These are phyloP conservation scores for Magnolia sinica DNA, from an alignment of 164 flowering plant genomes.

Conservation along the genomic window DNA sequence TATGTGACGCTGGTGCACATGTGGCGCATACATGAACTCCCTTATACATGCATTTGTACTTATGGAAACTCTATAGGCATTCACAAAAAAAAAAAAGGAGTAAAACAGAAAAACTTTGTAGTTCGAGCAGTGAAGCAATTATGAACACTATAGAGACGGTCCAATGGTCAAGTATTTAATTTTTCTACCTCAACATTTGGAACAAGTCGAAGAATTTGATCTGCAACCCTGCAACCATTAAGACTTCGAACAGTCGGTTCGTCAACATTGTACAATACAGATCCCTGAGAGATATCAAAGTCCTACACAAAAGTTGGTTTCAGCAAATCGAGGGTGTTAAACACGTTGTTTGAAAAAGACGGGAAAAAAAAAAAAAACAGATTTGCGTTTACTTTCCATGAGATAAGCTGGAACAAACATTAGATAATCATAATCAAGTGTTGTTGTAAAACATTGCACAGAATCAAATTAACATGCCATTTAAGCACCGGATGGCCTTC, in stretches of 20 bases:
- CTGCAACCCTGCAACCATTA: slow-evolving; percentile 54
- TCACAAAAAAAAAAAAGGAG: background rate
- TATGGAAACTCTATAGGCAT: background rate
- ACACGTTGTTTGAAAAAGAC: background rate
- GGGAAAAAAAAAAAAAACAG: background rate
- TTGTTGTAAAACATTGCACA: too few relatives aligned
- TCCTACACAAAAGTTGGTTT: slow-evolving; percentile 24
- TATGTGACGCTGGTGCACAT: too few relatives aligned
- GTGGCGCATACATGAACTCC: too few relatives aligned
- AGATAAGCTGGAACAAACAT: too few relatives aligned
- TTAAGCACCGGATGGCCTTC: too few relatives aligned
- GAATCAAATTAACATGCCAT: too few relatives aligned
- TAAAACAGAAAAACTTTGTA: background rate
- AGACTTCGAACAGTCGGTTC: slow-evolving; percentile 50
- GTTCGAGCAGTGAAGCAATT: too few relatives aligned
- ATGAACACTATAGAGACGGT: background rate
- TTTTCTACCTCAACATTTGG: slow-evolving; percentile 40
- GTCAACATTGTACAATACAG: slow-evolving; percentile 39
- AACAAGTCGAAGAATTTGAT: slow-evolving; percentile 46
- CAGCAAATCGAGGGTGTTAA: background rate
- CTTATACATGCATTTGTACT: background rate
- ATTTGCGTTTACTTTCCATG: background rate
- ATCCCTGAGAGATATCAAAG: slow-evolving; percentile 43
- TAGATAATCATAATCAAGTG: too few relatives aligned
- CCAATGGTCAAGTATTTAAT: background rate